phyloP scores from a whole-genome alignment of 1,284 basidiomycete genomes.

The Crucibulum cyathiforme region DNA sequence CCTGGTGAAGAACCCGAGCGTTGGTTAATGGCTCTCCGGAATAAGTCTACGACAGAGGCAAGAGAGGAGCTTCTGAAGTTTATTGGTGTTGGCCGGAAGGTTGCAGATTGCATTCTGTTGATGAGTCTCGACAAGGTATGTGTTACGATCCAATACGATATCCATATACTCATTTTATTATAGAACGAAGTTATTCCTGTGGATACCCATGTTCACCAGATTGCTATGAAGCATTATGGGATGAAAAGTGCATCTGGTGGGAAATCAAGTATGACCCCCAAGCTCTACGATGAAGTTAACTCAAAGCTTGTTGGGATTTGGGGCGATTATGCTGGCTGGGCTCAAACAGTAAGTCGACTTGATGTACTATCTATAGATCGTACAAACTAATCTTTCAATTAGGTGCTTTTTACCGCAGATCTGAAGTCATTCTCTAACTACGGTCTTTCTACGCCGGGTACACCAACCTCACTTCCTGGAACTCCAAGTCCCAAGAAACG shows the following conservation, averaged over 20 bases:
- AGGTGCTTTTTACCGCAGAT: constrained; percentile 68
- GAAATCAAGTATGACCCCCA: constrained; percentile 78
- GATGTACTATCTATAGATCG: neutral
- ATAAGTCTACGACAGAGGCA: constrained; percentile 60
- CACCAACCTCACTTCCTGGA: constrained; percentile 9
- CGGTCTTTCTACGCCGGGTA: constrained; percentile 28
- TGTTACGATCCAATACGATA: neutral
- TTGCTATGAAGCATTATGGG: constrained; percentile 84
- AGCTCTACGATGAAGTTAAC: constrained; percentile 80
- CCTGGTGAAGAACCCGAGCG: constrained; percentile 55
- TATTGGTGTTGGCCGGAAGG: constrained; percentile 94
- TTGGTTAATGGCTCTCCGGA: constrained; percentile 69
- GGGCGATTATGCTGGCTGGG: constrained; percentile 92
- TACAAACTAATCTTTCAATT: constrained; percentile 1
- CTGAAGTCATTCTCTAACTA: constrained; percentile 56
- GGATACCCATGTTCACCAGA: constrained; percentile 91
- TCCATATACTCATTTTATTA: constrained; percentile 2
- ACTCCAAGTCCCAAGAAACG: constrained; percentile 10
- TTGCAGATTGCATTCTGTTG: constrained; percentile 92
- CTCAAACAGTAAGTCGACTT: constrained; percentile 73
- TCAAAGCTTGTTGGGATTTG: constrained; percentile 69
- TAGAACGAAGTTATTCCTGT: constrained; percentile 88
- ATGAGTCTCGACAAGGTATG: constrained; percentile 93
- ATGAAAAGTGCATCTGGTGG: constrained; percentile 57
- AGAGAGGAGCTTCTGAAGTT: constrained; percentile 80